A percentile compares a stretch with the other conserved stretches of the same genome.
Conservation (phyloP, 1,284 basidiomycete genomes). For the Pseudozyma thailandica region DNA sequence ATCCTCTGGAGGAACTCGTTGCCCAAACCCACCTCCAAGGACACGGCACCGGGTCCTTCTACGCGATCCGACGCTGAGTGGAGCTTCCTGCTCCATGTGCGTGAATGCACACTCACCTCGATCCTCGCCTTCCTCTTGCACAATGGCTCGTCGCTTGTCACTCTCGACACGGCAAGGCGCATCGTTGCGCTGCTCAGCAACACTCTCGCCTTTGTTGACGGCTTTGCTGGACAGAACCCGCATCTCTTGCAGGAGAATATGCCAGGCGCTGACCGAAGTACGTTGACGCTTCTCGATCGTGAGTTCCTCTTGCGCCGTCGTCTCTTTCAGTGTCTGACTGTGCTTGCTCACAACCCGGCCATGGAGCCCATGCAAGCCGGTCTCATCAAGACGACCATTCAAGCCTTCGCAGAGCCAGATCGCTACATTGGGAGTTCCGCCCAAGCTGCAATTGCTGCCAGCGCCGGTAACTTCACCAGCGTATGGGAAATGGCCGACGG, state of each 20-base stretch:
- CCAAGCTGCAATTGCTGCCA: constrained; percentile 91
- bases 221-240: constrained; percentile 70
- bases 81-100: constrained; percentile 88
- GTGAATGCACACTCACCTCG: constrained; percentile 88
- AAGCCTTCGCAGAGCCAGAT: constrained; percentile 83
- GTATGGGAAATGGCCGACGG: constrained; percentile 90
- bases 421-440: constrained; percentile 79
- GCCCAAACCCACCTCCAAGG: constrained; percentile 91
- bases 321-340: constrained; percentile 88
- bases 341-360: constrained; percentile 80
- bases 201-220: constrained; percentile 85
- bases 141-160: constrained; percentile 76
- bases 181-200: constrained; percentile 88
- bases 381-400: constrained; percentile 84
- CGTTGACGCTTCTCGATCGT: constrained; percentile 77
- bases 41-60: constrained; percentile 75
- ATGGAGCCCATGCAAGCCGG: constrained; percentile 81
- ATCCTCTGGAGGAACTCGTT: constrained; percentile 97
- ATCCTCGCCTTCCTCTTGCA: constrained; percentile 87
- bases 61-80: constrained; percentile 76
- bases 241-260: constrained; percentile 48
- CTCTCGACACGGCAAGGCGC: constrained; percentile 87
- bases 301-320: constrained; percentile 85
- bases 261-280: constrained; percentile 65
- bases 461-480: constrained; percentile 82